These are phyloP conservation scores for Radiomyces spectabilis DNA, from an alignment of 192 early-diverging fungal species.

Conservation along the genomic window DNA sequence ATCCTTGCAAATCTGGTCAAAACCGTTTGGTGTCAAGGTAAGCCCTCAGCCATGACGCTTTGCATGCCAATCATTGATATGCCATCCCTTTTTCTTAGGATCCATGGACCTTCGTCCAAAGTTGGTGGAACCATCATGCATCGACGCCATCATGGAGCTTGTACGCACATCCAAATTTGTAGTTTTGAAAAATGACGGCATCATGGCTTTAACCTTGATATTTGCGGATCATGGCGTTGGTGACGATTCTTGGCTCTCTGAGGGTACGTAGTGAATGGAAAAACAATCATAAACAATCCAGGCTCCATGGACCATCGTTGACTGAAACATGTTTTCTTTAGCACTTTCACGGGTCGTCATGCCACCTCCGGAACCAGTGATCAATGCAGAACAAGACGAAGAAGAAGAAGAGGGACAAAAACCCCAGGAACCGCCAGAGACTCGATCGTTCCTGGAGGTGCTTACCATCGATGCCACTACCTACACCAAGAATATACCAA, in stretches of 20 bases:
- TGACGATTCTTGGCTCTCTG: too few species aligned
- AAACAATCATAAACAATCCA: too few species aligned
- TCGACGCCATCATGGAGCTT: slow-evolving; percentile 34
- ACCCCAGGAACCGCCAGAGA: not conserved
- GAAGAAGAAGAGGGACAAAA: slow-evolving; percentile 10
- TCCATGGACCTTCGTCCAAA: slow-evolving; percentile 30
- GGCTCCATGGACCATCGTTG: not conserved
- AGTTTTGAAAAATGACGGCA: slow-evolving; percentile 49
- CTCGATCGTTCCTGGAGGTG: slow-evolving; percentile 27
- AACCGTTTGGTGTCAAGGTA: slow-evolving; percentile 35
- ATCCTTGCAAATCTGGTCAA: slow-evolving; percentile 45
- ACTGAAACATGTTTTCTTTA: not conserved
- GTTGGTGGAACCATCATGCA: slow-evolving; percentile 24
- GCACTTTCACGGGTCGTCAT: slow-evolving; percentile 1
- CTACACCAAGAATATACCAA: slow-evolving; percentile 30
- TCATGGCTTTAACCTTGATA: slow-evolving; percentile 45
- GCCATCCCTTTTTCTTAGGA: not conserved
- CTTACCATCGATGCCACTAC: slow-evolving; percentile 31
- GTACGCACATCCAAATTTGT: slow-evolving; percentile 44
- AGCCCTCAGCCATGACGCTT: not conserved
- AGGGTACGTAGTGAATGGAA: too few species aligned
- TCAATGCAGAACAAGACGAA: slow-evolving; percentile 13
- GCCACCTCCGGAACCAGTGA: not conserved
- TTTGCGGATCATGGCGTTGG: slow-evolving; percentile 27
- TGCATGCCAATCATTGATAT: not conserved